Evolutionary conservation across 495 filamentous ascomycete species (phyloP).

Genomic region (Podospora australis): DNA sequence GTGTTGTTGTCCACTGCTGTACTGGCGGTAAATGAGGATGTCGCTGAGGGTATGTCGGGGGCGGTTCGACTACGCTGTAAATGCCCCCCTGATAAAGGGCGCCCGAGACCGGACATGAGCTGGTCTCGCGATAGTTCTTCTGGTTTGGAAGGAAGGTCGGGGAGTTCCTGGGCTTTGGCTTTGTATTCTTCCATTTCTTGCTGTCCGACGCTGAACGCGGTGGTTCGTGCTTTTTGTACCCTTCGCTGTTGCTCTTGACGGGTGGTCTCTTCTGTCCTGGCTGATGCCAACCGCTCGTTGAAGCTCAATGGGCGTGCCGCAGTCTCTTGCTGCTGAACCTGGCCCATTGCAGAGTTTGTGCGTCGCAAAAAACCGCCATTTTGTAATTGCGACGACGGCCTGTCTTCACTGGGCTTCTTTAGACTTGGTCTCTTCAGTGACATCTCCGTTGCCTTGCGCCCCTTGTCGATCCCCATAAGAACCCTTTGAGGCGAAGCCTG

Average conservation of each 20-base stretch:
- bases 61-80: background rate
- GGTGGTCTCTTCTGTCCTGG: constrained; percentile 48
- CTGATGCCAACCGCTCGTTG: constrained; percentile 76
- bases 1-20: background rate
- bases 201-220: constrained; percentile 63
- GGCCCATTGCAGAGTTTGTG: constrained; percentile 29
- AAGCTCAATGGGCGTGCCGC: constrained; percentile 64
- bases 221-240: constrained; percentile 55
- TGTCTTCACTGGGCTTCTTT: constrained; percentile 24
- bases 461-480: constrained; percentile 84
- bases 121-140: constrained; percentile 58
- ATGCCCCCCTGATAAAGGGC: constrained; percentile 24
- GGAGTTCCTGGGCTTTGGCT: constrained; percentile 49
- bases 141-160: constrained; percentile 38
- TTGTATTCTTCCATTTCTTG: constrained; percentile 62
- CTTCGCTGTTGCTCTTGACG: constrained; percentile 49
- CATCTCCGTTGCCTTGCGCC: constrained; percentile 71
- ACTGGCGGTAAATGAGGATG: constrained; percentile 1
- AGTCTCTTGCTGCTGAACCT: constrained; percentile 14
- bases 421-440: constrained; percentile 67
- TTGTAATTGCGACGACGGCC: constrained; percentile 13
- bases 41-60: constrained; percentile 5
- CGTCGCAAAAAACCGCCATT: constrained; percentile 38
- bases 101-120: constrained; percentile 44
- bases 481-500: constrained; percentile 75